Percentiles rank a stretch among this genome's conserved stretches.
Conservation (phyloP, 2,329 filamentous ascomycete genomes). For the Orbilia javanica region DNA sequence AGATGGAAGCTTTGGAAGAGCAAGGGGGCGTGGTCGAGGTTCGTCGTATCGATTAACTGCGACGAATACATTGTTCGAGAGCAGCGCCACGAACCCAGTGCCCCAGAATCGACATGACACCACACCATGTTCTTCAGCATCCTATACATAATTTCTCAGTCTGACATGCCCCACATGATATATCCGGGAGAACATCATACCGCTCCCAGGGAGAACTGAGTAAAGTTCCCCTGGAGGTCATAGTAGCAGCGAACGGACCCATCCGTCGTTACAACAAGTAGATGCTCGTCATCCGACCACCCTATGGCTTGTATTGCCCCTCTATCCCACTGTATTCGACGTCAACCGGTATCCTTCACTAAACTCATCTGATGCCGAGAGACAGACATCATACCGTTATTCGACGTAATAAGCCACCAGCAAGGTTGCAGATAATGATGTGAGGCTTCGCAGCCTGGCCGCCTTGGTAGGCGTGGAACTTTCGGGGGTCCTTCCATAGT, state of each 20-base stretch:
- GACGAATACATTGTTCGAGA: constrained; percentile 87
- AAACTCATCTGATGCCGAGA: constrained; percentile 22
- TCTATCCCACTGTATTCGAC: constrained; percentile 80
- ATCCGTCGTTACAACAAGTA: constrained; percentile 88
- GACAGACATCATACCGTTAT: constrained; percentile 71
- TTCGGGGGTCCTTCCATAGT: constrained; percentile 87
- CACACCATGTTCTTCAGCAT: constrained; percentile 88
- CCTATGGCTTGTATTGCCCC: constrained; percentile 87
- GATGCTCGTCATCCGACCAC: constrained; percentile 95
- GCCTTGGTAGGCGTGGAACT: constrained; percentile 79
- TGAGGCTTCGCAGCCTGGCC: constrained; percentile 80
- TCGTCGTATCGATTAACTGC: constrained; percentile 91
- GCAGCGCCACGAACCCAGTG: constrained; percentile 89
- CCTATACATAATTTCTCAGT: constrained; percentile 66
- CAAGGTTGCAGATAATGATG: constrained; percentile 94
- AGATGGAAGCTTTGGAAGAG: constrained; percentile 68
- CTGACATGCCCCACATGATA: not conserved
- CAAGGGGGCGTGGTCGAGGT: constrained; percentile 85
- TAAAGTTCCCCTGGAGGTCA: constrained; percentile 93
- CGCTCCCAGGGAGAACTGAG: constrained; percentile 87
- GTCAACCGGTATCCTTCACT: constrained; percentile 24
- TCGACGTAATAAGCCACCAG: constrained; percentile 85
- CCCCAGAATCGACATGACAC: constrained; percentile 91
- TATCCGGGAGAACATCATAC: constrained; percentile 12
- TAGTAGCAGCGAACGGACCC: constrained; percentile 91